Percentiles rank a stretch among this genome's conserved stretches.
phyloP scores from a whole-genome alignment of 805 yeast genomes.

The Torulaspora indica region DNA sequence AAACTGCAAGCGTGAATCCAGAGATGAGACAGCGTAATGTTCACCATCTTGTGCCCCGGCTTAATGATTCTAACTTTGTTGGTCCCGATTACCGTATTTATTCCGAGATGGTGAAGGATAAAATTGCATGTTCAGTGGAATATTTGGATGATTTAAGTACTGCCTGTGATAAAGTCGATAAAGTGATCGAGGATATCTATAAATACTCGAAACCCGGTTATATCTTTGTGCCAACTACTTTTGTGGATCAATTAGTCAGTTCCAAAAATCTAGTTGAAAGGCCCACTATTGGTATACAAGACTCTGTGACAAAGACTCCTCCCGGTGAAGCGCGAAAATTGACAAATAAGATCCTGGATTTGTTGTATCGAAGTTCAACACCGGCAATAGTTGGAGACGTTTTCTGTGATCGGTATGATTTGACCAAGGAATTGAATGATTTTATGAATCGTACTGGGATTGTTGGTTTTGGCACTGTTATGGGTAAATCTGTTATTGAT shows the following conservation, averaged over 20 bases:
- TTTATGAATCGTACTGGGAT: slow-evolving; percentile 44
- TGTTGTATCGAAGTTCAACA: slow-evolving; percentile 46
- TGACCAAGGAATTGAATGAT: slow-evolving; percentile 42
- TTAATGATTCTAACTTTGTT: slow-evolving; percentile 40
- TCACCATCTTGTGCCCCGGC: slow-evolving; percentile 60
- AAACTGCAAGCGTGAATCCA: slow-evolving; percentile 7
- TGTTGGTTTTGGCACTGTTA: slow-evolving; percentile 55
- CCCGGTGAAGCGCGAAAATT: slow-evolving; percentile 27
- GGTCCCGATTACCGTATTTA: slow-evolving; percentile 65
- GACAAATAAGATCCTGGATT: slow-evolving; percentile 44
- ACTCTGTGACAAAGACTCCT: slow-evolving; percentile 11
- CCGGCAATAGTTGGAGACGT: slow-evolving; percentile 74
- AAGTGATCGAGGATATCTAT: slow-evolving; percentile 52
- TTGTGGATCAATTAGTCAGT: slow-evolving; percentile 42
- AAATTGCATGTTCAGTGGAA: slow-evolving; percentile 53
- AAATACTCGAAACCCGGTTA: slow-evolving; percentile 73
- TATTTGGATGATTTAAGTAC: slow-evolving; percentile 41
- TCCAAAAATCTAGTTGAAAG: slow-evolving; percentile 15
- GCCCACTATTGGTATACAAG: slow-evolving; percentile 17
- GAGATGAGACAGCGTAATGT: slow-evolving; percentile 33
- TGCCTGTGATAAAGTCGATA: slow-evolving; percentile 59
- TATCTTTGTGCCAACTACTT: slow-evolving; percentile 68
- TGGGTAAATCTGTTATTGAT: slow-evolving; percentile 70
- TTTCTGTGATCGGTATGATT: slow-evolving; percentile 57
- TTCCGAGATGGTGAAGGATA: slow-evolving; percentile 54